phyloP scores from a whole-genome alignment of 2,329 filamentous ascomycete genomes.

The Trichophyton simii region DNA sequence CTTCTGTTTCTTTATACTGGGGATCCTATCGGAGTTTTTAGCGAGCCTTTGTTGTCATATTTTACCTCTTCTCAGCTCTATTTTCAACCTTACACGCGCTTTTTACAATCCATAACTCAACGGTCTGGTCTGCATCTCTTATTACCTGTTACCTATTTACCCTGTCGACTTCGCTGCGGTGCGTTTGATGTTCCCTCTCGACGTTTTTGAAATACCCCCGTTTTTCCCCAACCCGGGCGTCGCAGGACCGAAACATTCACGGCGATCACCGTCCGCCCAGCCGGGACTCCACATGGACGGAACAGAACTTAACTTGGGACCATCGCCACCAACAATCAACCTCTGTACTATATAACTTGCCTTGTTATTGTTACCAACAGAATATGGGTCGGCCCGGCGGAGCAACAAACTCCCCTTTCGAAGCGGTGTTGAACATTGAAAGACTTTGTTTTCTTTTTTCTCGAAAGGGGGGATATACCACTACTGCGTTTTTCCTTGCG shows the following conservation, averaged over 20 bases:
- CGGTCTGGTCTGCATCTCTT: constrained; percentile 2
- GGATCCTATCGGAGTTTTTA: constrained; percentile 5
- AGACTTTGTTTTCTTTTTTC: not conserved
- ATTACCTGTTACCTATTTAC: constrained; percentile 1
- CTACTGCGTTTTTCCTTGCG: not conserved
- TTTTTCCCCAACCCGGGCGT: not conserved
- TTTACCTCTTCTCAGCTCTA: not conserved
- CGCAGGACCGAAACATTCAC: constrained; percentile 1
- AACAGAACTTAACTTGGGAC: not conserved
- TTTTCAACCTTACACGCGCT: not conserved
- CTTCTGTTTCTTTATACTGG: constrained; percentile 4
- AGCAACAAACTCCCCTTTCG: not conserved
- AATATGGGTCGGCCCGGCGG: constrained; percentile 2
- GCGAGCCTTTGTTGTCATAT: not conserved
- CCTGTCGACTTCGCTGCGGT: constrained; percentile 2
- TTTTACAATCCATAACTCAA: not conserved
- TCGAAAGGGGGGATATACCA: not conserved
- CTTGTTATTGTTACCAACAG: constrained; percentile 3
- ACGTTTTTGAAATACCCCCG: not conserved
- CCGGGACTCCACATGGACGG: not conserved
- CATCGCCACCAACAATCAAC: not conserved
- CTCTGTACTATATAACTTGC: constrained; percentile 4
- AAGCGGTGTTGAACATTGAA: constrained; percentile 4
- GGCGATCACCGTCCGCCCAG: not conserved
- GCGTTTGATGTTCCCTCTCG: not conserved